These are phyloP conservation scores for Hysterangium stoloniferum DNA, from an alignment of 768 basidiomycete genomes.

Conservation along the genomic window DNA sequence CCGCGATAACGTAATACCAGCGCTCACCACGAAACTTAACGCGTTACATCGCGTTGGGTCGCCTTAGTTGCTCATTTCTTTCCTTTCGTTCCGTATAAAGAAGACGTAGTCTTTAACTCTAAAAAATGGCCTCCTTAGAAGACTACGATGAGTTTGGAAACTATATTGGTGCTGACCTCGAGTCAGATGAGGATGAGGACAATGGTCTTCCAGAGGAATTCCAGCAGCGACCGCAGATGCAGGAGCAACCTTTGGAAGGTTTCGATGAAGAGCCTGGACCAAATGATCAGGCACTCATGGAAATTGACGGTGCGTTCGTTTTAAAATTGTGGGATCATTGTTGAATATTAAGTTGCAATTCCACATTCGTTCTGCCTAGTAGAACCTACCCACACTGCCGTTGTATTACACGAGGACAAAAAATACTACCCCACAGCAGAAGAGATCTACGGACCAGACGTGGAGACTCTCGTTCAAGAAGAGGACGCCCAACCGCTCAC, in stretches of 20 bases:
- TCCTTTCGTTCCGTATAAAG: too few species aligned
- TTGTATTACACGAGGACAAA: conserved; percentile 93
- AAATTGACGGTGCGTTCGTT: conserved; percentile 61
- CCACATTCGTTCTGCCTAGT: conserved; percentile 13
- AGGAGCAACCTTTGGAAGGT: conserved; percentile 64
- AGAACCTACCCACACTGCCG: conserved; percentile 77
- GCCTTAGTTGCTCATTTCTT: too few species aligned
- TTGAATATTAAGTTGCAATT: conserved; percentile 7
- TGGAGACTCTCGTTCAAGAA: conserved; percentile 96
- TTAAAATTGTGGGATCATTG: neutral
- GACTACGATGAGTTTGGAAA: conserved; percentile 96
- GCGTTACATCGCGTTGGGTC: too few species aligned
- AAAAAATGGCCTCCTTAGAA: conserved; percentile 51
- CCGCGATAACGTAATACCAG: too few species aligned
- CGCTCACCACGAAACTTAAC: too few species aligned
- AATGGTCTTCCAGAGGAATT: conserved; percentile 44
- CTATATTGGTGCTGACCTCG: conserved; percentile 93
- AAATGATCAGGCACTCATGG: conserved; percentile 65
- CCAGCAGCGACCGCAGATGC: conserved; percentile 34
- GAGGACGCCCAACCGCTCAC: conserved; percentile 94
- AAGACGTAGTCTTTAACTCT: too few species aligned
- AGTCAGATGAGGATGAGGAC: conserved; percentile 63
- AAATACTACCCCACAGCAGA: conserved; percentile 92
- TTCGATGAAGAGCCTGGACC: conserved; percentile 62
- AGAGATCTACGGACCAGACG: conserved; percentile 88